A percentile compares a stretch with the other conserved stretches of the same genome.
Conservation (phyloP, 2,329 filamentous ascomycete genomes). For the Talaromyces piceae region DNA sequence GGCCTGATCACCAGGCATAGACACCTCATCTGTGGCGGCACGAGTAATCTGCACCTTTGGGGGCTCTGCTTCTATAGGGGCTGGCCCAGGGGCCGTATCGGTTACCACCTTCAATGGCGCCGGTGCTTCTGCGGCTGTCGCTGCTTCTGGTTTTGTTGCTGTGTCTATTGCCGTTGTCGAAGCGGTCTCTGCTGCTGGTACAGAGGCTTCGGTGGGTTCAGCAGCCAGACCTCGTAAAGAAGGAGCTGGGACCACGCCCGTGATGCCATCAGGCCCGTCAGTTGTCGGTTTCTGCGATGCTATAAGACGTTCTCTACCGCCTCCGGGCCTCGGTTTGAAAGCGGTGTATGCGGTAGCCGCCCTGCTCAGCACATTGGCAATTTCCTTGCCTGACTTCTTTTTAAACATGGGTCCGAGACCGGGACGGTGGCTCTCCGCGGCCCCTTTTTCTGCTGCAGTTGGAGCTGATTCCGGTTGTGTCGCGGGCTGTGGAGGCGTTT, state of each 20-base stretch:
- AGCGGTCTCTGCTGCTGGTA: slow-evolving; percentile 14
- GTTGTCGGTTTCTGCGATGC: slow-evolving; percentile 51
- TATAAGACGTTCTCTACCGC: slow-evolving; percentile 71
- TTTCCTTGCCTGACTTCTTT: slow-evolving; percentile 62
- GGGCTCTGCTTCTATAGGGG: slow-evolving; percentile 15
- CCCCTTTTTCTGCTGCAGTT: background rate
- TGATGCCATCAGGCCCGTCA: slow-evolving; percentile 81
- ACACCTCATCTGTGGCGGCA: slow-evolving; percentile 21
- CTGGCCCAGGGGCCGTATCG: background rate
- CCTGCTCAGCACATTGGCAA: slow-evolving; percentile 71
- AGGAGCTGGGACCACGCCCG: slow-evolving; percentile 76
- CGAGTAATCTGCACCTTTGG: slow-evolving; percentile 36
- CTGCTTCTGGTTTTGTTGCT: background rate
- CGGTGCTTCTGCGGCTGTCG: slow-evolving; percentile 8
- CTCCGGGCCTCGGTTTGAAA: slow-evolving; percentile 84
- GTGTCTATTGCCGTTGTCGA: slow-evolving; percentile 17
- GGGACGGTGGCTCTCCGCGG: slow-evolving; percentile 51
- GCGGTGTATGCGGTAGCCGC: slow-evolving; percentile 63
- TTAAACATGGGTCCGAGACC: slow-evolving; percentile 89
- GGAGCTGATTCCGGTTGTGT: background rate
- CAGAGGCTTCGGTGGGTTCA: slow-evolving; percentile 28
- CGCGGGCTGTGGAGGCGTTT: slow-evolving; percentile 10
- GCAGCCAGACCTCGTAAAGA: slow-evolving; percentile 35
- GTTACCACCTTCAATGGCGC: background rate
- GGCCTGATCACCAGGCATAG: slow-evolving; percentile 19